Percentiles rank a stretch among this genome's conserved stretches.
Evolutionary conservation across 2,329 filamentous ascomycete genomes (phyloP).

Genomic region (Ceratocystis huliohia): DNA sequence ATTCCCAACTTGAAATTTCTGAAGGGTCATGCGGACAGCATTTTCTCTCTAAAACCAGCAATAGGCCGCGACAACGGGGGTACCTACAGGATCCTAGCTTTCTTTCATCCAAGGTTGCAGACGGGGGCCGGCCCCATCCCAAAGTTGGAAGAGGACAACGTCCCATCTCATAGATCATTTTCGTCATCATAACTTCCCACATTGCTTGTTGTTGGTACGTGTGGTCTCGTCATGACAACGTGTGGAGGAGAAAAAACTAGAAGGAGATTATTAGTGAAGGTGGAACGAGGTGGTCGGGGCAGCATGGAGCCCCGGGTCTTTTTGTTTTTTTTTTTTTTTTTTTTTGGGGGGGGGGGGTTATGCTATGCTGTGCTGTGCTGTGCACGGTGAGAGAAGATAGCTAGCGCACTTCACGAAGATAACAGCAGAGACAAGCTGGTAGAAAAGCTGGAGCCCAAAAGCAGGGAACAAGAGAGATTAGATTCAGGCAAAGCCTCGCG

Average conservation of each 20-base stretch:
- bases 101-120: not conserved
- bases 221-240: conserved; percentile 1
- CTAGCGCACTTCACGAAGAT: not conserved
- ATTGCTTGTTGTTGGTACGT: not conserved
- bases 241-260: not conserved
- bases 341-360: not conserved
- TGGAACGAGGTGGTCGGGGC: conserved; percentile 1
- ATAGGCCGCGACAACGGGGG: not conserved
- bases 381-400: not conserved
- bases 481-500: not conserved
- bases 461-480: not conserved
- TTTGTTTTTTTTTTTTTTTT: not conserved
- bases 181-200: not conserved
- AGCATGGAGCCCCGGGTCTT: not conserved
- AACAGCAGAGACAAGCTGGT: not conserved
- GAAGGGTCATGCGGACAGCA: conserved; percentile 6
- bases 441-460: not conserved
- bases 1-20: conserved; percentile 3
- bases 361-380: not conserved
- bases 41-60: not conserved
- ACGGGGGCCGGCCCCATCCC: not conserved
- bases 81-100: conserved; percentile 3
- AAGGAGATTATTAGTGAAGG: not conserved
- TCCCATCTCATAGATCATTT: not conserved
- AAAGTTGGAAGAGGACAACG: not conserved